phyloP scores from a whole-genome alignment of 257 asterid species.

The Salvia rosmarinus region DNA sequence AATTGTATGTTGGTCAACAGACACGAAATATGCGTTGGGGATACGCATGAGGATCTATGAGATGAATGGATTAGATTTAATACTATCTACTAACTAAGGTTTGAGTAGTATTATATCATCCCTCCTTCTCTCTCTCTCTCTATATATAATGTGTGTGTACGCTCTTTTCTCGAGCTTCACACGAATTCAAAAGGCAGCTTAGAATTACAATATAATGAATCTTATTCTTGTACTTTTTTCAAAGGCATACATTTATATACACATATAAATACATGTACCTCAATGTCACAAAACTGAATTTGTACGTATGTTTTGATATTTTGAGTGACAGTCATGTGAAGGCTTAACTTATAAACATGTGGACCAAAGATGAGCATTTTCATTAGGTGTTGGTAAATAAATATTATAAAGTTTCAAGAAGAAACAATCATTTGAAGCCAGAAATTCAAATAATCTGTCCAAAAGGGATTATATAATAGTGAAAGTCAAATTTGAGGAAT shows the following conservation, averaged over 20 bases:
- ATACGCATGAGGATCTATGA: too few species aligned
- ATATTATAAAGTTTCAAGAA: background rate
- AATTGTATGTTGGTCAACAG: too few species aligned
- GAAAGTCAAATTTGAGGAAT: slow-evolving; percentile 15
- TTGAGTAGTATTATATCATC: too few species aligned
- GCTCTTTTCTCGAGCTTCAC: background rate
- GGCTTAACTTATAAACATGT: slow-evolving; percentile 8
- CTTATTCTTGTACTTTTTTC: background rate
- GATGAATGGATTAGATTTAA: too few species aligned
- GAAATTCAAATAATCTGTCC: slow-evolving; percentile 1
- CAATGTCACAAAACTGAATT: background rate
- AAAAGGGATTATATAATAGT: background rate
- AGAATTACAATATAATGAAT: too few species aligned
- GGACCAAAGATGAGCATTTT: slow-evolving; percentile 29
- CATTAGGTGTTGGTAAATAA: slow-evolving; percentile 24
- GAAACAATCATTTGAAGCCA: slow-evolving; percentile 2
- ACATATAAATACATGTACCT: background rate
- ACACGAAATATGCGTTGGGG: too few species aligned
- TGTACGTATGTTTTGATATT: slow-evolving; percentile 26
- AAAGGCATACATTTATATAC: background rate
- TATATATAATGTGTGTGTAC: too few species aligned
- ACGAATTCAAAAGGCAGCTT: background rate
- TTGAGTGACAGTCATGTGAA: slow-evolving; percentile 22
- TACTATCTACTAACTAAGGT: too few species aligned
- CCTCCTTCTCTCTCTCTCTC: too few species aligned